Percentiles rank a stretch among this genome's conserved stretches.
Conservation (phyloP, 371 early-diverging fungal genomes). For the Mucor velutinosus region DNA sequence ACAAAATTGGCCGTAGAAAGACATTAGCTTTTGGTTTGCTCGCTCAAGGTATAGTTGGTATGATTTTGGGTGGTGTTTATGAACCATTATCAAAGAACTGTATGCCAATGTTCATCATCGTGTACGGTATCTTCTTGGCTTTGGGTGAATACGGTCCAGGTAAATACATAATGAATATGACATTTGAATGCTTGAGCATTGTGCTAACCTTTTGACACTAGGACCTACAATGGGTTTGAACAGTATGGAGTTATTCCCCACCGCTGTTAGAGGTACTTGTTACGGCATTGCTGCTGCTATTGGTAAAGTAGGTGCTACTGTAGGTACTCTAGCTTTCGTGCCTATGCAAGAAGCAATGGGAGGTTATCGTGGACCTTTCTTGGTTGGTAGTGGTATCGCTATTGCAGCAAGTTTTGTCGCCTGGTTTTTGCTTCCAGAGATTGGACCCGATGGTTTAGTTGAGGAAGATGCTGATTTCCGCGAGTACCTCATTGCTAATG, state of each 20-base stretch:
- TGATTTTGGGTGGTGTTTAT: conserved; percentile 60
- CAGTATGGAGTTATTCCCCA: conserved; percentile 59
- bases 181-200: no score
- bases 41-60: conserved; percentile 56
- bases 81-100: conserved; percentile 46
- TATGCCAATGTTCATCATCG: conserved; percentile 63
- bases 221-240: conserved; percentile 53
- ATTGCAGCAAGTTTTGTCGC: conserved; percentile 35
- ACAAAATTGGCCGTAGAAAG: conserved; percentile 59
- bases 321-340: conserved; percentile 45
- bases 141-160: conserved; percentile 67
- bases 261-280: conserved; percentile 64
- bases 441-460: conserved; percentile 45
- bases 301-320: conserved; percentile 58
- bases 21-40: conserved; percentile 62
- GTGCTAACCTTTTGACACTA: no score
- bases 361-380: conserved; percentile 41
- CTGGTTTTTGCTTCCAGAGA: conserved; percentile 37
- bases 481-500: conserved; percentile 50
- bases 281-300: conserved; percentile 66
- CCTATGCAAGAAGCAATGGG: conserved; percentile 46
- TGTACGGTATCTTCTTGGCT: conserved; percentile 64
- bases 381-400: conserved; percentile 43
- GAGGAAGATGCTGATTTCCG: conserved; percentile 59
- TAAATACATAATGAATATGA: conserved; percentile 13